A percentile compares a stretch with the other conserved stretches of the same genome.
phyloP scores from a whole-genome alignment of 495 filamentous ascomycete genomes.

The Penicillium soppii region DNA sequence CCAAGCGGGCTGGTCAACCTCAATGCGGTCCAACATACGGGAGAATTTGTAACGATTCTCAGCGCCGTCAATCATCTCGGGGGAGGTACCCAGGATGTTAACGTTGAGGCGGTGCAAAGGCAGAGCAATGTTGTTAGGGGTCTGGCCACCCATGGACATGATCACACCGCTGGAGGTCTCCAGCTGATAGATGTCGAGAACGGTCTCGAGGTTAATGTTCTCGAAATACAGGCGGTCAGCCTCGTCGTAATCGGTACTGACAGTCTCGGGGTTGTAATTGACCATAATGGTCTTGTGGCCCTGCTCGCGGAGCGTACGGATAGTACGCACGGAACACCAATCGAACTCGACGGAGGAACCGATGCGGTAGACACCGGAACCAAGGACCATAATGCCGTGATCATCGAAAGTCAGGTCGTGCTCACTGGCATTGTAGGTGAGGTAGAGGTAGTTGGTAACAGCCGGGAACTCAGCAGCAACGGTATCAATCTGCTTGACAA shows the following conservation, averaged over 20 bases:
- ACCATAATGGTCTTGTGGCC: conserved; percentile 98
- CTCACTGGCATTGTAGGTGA: conserved; percentile 91
- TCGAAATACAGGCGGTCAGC: conserved; percentile 96
- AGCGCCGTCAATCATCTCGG: conserved; percentile 97
- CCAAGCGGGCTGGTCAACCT: conserved; percentile 95
- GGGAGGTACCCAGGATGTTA: conserved; percentile 90
- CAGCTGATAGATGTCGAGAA: conserved; percentile 92
- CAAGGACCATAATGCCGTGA: conserved; percentile 91
- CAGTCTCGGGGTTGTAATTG: conserved; percentile 94
- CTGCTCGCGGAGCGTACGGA: conserved; percentile 84
- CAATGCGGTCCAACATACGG: conserved; percentile 91
- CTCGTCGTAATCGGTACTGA: conserved; percentile 94
- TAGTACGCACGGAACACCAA: conserved; percentile 97
- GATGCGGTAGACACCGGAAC: conserved; percentile 96
- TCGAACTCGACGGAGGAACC: conserved; percentile 98
- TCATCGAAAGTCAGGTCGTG: conserved; percentile 85
- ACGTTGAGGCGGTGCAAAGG: conserved; percentile 85
- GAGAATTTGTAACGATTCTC: conserved; percentile 99
- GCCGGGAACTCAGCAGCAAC: conserved; percentile 97
- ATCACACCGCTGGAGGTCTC: conserved; percentile 89
- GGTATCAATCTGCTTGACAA: conserved; percentile 98
- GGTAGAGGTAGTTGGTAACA: conserved; percentile 93
- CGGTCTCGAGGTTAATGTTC: conserved; percentile 92
- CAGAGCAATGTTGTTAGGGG: conserved; percentile 96
- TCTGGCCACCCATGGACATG: conserved; percentile 97